Evolutionary conservation across 345 rosid genomes (phyloP).

Genomic region (Tarenaya hassleriana): DNA sequence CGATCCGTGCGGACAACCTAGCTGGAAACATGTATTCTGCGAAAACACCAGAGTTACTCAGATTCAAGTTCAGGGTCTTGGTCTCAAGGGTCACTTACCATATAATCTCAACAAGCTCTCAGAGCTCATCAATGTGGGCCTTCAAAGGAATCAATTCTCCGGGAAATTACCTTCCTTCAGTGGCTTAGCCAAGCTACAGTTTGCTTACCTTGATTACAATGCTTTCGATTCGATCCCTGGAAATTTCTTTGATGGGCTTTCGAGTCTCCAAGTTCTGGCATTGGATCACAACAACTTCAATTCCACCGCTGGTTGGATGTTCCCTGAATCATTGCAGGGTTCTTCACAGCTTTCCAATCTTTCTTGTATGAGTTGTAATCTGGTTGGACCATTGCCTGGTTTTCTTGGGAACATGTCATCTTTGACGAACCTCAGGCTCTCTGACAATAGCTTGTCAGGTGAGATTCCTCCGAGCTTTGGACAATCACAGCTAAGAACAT

Average conservation of each 20-base stretch:
- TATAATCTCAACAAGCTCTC: conserved; percentile 47
- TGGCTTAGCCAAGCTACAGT: conserved; percentile 43
- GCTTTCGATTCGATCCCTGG: conserved; percentile 53
- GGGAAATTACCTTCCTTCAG: conserved; percentile 55
- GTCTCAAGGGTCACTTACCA: conserved; percentile 62
- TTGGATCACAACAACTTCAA: conserved; percentile 56
- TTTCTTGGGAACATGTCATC: conserved; percentile 53
- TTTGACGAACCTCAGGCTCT: conserved; percentile 44
- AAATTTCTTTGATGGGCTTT: conserved; percentile 52
- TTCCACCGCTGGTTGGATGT: conserved; percentile 54
- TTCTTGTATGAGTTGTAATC: conserved; percentile 59
- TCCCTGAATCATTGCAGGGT: conserved; percentile 40
- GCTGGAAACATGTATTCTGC: conserved; percentile 55
- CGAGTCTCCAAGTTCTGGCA: conserved; percentile 43
- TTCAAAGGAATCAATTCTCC: conserved; percentile 54
- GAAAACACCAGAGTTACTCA: conserved; percentile 42
- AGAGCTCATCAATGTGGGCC: conserved; percentile 47
- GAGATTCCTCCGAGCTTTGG: conserved; percentile 45
- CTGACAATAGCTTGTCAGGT: conserved; percentile 47
- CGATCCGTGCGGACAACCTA: conserved; percentile 59
- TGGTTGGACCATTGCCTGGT: conserved; percentile 59
- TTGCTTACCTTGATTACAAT: conserved; percentile 53
- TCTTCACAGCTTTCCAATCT: conserved; percentile 52
- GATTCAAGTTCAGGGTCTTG: conserved; percentile 54
- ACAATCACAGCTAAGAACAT: conserved; percentile 37